Evolutionary conservation across 2,329 filamentous ascomycete species (phyloP).

Genomic region (Aspergillus fumigatiaffinis): DNA sequence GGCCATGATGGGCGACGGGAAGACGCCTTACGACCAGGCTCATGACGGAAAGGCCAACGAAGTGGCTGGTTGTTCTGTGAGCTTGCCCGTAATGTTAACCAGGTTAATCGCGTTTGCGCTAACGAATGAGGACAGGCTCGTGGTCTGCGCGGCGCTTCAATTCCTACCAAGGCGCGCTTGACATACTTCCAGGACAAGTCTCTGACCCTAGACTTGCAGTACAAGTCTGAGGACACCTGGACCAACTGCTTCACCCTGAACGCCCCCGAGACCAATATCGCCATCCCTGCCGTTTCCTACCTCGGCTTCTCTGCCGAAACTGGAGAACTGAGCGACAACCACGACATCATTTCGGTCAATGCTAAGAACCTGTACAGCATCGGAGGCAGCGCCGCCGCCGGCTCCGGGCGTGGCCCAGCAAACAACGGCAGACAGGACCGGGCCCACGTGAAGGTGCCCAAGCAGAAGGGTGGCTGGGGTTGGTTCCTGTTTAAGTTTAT

Average conservation of each 20-base stretch:
- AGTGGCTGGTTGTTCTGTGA: conserved; percentile 82
- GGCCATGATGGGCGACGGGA: conserved; percentile 94
- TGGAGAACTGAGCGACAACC: conserved; percentile 93
- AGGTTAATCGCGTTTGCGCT: background rate
- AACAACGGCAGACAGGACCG: conserved; percentile 22
- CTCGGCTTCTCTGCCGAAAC: conserved; percentile 71
- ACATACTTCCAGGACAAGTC: conserved; percentile 97
- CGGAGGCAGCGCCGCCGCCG: conserved; percentile 20
- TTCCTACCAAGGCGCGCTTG: conserved; percentile 80
- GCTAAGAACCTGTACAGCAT: conserved; percentile 81
- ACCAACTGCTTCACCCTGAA: conserved; percentile 75
- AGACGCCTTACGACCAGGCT: conserved; percentile 84
- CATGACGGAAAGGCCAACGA: conserved; percentile 93
- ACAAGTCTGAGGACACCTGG: conserved; percentile 88
- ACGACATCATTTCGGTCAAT: conserved; percentile 86
- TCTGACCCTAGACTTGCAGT: conserved; percentile 85
- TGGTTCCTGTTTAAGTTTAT: conserved; percentile 81
- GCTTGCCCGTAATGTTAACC: conserved; percentile 14
- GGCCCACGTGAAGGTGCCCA: conserved; percentile 15
- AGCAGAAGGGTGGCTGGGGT: conserved; percentile 52
- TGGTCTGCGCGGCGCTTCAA: conserved; percentile 73
- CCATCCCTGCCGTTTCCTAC: conserved; percentile 70
- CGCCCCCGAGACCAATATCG: conserved; percentile 60
- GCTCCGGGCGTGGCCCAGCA: conserved; percentile 18
- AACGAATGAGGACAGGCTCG: conserved; percentile 54